phyloP scores from a whole-genome alignment of 2,329 filamentous ascomycete species.

The Tolypocladium guangdongense region DNA sequence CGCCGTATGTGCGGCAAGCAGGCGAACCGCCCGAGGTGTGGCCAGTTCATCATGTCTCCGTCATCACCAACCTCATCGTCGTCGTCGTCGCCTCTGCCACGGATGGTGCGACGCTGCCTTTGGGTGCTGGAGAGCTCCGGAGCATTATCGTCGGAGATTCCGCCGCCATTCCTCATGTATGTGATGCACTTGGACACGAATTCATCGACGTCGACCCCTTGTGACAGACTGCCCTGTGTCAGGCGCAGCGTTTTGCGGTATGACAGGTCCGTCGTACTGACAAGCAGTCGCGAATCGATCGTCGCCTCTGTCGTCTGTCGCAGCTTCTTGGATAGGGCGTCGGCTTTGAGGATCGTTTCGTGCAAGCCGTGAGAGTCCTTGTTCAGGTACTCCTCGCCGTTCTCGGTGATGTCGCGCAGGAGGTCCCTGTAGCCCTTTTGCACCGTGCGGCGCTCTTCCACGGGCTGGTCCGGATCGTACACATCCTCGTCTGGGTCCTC shows the following conservation, averaged over 20 bases:
- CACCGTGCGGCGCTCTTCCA: slow-evolving; percentile 59
- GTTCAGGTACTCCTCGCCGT: slow-evolving; percentile 61
- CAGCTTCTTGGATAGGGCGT: slow-evolving; percentile 55
- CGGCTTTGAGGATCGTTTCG: slow-evolving; percentile 54
- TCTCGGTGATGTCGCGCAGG: slow-evolving; percentile 49
- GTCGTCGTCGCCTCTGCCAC: slow-evolving; percentile 34
- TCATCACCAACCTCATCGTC: slow-evolving; percentile 56
- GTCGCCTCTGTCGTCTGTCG: slow-evolving; percentile 86
- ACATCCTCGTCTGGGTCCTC: slow-evolving; percentile 23
- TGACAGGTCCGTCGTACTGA: slow-evolving; percentile 69
- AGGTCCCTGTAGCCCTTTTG: slow-evolving; percentile 61
- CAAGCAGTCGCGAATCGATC: slow-evolving; percentile 78
- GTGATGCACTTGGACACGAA: slow-evolving; percentile 83
- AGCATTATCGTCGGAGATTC: slow-evolving; percentile 39
- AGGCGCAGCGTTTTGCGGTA: slow-evolving; percentile 68
- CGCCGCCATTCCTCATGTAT: slow-evolving; percentile 66
- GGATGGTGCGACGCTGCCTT: slow-evolving; percentile 27
- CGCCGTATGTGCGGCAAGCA: slow-evolving; percentile 63
- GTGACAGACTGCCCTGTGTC: slow-evolving; percentile 58
- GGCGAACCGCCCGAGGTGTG: slow-evolving; percentile 66
- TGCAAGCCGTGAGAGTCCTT: slow-evolving; percentile 53
- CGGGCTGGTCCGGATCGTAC: slow-evolving; percentile 77
- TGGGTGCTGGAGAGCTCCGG: slow-evolving; percentile 40
- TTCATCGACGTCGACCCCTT: slow-evolving; percentile 79
- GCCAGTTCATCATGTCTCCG: slow-evolving; percentile 78